Conservation (phyloP, 148 eudicot genomes). For the Rhododendron williamsianum region DNA sequence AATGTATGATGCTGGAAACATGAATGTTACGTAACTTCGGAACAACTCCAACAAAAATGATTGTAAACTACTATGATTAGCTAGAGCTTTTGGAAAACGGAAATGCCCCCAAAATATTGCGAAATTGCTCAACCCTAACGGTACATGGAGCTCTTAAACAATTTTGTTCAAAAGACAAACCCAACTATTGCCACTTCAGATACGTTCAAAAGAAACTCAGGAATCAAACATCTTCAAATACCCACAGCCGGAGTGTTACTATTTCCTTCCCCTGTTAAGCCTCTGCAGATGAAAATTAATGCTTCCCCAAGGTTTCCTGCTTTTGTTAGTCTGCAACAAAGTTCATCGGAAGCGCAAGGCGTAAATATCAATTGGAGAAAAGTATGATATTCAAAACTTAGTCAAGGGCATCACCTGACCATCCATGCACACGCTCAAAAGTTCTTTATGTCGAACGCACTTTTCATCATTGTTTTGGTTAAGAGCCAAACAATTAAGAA, state of each 20-base stretch:
- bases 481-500: slow-evolving; percentile 70
- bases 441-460: slow-evolving; percentile 70
- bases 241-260: slow-evolving; percentile 11
- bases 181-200: not conserved
- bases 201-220: not conserved
- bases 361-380: not conserved
- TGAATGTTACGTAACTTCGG: not conserved
- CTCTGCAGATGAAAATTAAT: slow-evolving; percentile 79
- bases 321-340: slow-evolving; percentile 43
- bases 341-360: not conserved
- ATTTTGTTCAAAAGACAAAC: not conserved
- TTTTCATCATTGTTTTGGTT: slow-evolving; percentile 67
- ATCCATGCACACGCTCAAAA: slow-evolving; percentile 68
- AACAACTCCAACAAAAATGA: not conserved
- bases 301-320: slow-evolving; percentile 64
- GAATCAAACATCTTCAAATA: not conserved
- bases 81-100: not conserved
- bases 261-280: slow-evolving; percentile 76
- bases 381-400: not conserved
- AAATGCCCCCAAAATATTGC: not conserved
- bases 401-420: slow-evolving; percentile 54
- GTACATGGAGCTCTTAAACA: not conserved
- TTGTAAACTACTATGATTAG: not conserved
- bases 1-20: not conserved
- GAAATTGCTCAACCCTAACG: not conserved